These are phyloP conservation scores for Backusella liffmaniae DNA, from an alignment of 192 early-diverging fungal genomes.

Conservation along the genomic window DNA sequence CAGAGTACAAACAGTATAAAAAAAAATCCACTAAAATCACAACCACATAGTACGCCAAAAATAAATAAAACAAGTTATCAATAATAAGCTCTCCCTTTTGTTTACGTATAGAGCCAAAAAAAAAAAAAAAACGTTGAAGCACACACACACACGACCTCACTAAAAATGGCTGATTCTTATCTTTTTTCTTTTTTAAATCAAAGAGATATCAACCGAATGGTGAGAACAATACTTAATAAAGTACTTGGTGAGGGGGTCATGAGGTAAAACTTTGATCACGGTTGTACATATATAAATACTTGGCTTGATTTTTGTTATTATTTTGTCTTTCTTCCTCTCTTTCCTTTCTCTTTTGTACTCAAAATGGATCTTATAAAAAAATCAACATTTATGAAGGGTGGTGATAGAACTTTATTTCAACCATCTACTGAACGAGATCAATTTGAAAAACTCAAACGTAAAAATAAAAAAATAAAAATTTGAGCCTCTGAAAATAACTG, in stretches of 20 bases:
- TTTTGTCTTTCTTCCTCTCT: not conserved
- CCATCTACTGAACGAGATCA: not conserved
- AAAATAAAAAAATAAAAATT: not conserved
- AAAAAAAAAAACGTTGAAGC: not conserved
- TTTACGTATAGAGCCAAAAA: not conserved
- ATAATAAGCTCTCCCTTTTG: not conserved
- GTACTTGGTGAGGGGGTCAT: not conserved
- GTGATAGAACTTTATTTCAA: not conserved
- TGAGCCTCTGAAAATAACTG: not conserved
- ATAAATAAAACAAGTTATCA: not conserved
- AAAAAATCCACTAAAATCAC: not conserved
- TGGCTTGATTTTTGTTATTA: not conserved
- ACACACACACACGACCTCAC: not conserved
- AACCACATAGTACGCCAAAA: not conserved
- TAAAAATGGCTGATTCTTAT: not conserved
- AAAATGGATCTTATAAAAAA: not conserved
- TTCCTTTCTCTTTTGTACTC: not conserved
- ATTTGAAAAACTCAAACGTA: not conserved
- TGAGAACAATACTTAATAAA: constrained; percentile 1
- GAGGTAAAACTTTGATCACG: not conserved
- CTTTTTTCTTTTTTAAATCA: not conserved
- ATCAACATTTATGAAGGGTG: not conserved
- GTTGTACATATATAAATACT: not conserved
- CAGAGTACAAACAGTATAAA: not conserved
- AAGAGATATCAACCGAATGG: not conserved